Evolutionary conservation across 345 rosid species (phyloP).

Genomic region (Bruguiera parviflora): DNA sequence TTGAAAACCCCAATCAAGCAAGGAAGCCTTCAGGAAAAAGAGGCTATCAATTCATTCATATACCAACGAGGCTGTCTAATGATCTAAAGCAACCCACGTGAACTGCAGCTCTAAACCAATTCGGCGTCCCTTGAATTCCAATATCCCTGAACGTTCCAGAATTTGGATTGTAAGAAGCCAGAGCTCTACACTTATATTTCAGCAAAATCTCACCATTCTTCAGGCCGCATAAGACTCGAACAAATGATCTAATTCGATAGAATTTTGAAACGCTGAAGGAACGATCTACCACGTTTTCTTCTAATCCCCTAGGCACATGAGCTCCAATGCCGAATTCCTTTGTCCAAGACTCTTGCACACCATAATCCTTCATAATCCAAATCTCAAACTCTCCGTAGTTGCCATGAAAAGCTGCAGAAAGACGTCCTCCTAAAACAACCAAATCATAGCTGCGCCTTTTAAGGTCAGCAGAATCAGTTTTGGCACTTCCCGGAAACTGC

Average conservation of each 20-base stretch:
- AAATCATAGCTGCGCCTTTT: not conserved
- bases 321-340: constrained; percentile 21
- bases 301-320: constrained; percentile 15
- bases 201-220: constrained; percentile 26
- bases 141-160: constrained; percentile 19
- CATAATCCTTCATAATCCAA: constrained; percentile 31
- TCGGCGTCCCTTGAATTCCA: constrained; percentile 21
- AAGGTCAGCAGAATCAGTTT: not conserved
- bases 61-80: not conserved
- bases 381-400: constrained; percentile 5
- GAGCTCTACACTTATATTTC: constrained; percentile 17
- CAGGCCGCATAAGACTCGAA: constrained; percentile 13
- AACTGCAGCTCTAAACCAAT: constrained; percentile 22
- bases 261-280: not conserved
- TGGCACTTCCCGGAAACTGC: constrained; percentile 21
- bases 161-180: constrained; percentile 22
- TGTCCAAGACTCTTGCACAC: constrained; percentile 28
- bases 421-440: constrained; percentile 22
- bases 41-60: not conserved
- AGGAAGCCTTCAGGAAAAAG: no score
- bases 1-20: no score
- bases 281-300: not conserved
- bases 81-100: constrained; percentile 19
- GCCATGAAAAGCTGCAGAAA: constrained; percentile 14
- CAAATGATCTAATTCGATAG: not conserved